Conservation (phyloP, 176 grass and related monocot species). For the Phyllostachys edulis region DNA sequence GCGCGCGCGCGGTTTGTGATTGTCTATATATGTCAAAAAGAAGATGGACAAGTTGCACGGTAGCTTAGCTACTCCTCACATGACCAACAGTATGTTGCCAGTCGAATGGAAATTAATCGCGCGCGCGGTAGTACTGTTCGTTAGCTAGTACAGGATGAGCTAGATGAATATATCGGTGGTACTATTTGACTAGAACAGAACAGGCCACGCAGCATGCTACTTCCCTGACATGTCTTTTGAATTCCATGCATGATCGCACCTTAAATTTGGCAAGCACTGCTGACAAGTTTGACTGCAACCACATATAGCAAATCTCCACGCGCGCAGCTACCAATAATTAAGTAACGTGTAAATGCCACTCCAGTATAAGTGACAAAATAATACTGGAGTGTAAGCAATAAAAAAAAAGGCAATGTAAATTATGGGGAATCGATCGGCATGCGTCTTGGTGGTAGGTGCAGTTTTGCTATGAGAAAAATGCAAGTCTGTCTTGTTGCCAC, state of each 20-base stretch:
- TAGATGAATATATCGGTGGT: neutral
- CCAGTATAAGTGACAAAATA: neutral
- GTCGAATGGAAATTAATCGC: neutral
- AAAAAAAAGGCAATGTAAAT: neutral
- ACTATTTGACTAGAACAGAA: neutral
- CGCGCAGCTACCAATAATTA: neutral
- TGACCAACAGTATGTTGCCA: conserved; percentile 1
- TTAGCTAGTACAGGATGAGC: neutral
- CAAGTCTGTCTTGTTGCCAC: conserved; percentile 43
- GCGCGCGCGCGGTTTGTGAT: neutral
- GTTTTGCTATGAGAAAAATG: conserved; percentile 26
- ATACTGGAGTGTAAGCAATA: neutral
- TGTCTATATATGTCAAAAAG: neutral
- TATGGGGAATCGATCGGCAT: conserved; percentile 18
- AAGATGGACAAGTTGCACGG: neutral
- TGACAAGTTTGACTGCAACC: conserved; percentile 40
- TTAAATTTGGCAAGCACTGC: conserved; percentile 13
- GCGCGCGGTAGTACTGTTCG: neutral
- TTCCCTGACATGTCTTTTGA: conserved; percentile 50
- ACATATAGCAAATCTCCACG: conserved; percentile 12
- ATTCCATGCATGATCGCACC: conserved; percentile 38
- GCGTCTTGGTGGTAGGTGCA: conserved; percentile 5
- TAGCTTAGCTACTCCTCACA: neutral
- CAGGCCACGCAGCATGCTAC: conserved; percentile 26
- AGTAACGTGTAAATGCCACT: conserved; percentile 23